Evolutionary conservation across 2,329 filamentous ascomycete species (phyloP).

Genomic region (Phaeosphaeriaceae sp.): DNA sequence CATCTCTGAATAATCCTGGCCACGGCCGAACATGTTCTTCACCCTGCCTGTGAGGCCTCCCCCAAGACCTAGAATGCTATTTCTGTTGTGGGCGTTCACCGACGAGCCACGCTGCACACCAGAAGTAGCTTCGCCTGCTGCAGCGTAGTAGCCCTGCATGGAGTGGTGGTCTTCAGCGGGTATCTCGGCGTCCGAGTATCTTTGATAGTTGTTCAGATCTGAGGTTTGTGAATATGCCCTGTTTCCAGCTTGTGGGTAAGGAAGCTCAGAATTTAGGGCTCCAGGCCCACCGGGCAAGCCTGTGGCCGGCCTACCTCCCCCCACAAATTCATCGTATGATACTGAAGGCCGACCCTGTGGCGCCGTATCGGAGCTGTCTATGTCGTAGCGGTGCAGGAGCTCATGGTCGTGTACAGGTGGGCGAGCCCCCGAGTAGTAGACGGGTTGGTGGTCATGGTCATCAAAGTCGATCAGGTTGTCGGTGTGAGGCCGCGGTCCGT

Average conservation of each 20-base stretch:
- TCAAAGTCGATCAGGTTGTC: conserved; percentile 75
- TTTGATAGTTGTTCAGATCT: conserved; percentile 84
- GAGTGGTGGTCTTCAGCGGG: conserved; percentile 78
- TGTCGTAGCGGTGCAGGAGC: conserved; percentile 75
- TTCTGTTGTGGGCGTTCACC: conserved; percentile 73
- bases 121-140: conserved; percentile 59
- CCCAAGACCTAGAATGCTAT: conserved; percentile 86
- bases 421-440: conserved; percentile 77
- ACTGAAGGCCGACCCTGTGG: conserved; percentile 77
- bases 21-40: conserved; percentile 91
- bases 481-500: conserved; percentile 55
- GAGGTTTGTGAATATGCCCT: conserved; percentile 75
- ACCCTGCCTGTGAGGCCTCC: conserved; percentile 85
- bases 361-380: conserved; percentile 68
- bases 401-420: conserved; percentile 83
- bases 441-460: conserved; percentile 70
- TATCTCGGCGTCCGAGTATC: conserved; percentile 90
- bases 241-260: conserved; percentile 45
- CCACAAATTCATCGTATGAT: conserved; percentile 95
- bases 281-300: conserved; percentile 54
- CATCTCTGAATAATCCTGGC: conserved; percentile 92
- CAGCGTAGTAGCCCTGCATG: conserved; percentile 76
- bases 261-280: conserved; percentile 44
- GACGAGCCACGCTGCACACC: conserved; percentile 56
- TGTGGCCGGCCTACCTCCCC: conserved; percentile 61